Percentiles rank a stretch among this genome's conserved stretches.
These are phyloP conservation scores for Ligustrum vulgare DNA, from an alignment of 257 asterid species.

Conservation along the genomic window DNA sequence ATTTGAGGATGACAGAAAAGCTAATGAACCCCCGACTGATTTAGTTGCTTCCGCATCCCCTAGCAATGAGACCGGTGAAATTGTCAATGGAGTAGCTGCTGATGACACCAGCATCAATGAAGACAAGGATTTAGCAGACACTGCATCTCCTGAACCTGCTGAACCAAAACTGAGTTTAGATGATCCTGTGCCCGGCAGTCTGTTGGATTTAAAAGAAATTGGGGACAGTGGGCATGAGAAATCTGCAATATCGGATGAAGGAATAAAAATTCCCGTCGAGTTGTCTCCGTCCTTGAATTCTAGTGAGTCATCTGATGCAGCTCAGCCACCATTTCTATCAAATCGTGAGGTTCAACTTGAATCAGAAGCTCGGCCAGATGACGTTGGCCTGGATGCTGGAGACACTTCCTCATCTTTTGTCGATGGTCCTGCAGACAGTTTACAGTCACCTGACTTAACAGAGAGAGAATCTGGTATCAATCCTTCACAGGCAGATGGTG, in stretches of 20 bases:
- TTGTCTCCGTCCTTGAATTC: constrained; percentile 33
- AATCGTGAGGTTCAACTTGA: constrained; percentile 47
- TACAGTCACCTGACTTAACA: constrained; percentile 30
- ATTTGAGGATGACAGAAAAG: constrained; percentile 55
- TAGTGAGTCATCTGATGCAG: constrained; percentile 30
- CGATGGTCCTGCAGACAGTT: constrained; percentile 25
- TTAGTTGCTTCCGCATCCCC: constrained; percentile 58
- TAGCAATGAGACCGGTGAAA: constrained; percentile 37
- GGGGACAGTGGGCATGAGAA: constrained; percentile 39
- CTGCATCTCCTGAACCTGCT: constrained; percentile 36
- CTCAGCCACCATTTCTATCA: constrained; percentile 34
- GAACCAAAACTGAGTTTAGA: not conserved
- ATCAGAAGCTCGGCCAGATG: constrained; percentile 28
- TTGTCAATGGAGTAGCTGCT: constrained; percentile 26
- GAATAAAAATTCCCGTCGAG: constrained; percentile 58
- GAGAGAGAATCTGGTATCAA: constrained; percentile 23
- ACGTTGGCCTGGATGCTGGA: constrained; percentile 23
- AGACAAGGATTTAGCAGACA: constrained; percentile 46
- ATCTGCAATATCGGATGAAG: constrained; percentile 64
- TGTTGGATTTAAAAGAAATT: constrained; percentile 32
- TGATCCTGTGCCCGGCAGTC: constrained; percentile 27
- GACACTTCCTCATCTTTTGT: constrained; percentile 29
- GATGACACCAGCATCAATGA: constrained; percentile 35
- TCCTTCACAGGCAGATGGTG: constrained; percentile 29
- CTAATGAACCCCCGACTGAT: constrained; percentile 39